Conservation (phyloP, 1,139 yeast genomes). For the Ashbya aceris region DNA sequence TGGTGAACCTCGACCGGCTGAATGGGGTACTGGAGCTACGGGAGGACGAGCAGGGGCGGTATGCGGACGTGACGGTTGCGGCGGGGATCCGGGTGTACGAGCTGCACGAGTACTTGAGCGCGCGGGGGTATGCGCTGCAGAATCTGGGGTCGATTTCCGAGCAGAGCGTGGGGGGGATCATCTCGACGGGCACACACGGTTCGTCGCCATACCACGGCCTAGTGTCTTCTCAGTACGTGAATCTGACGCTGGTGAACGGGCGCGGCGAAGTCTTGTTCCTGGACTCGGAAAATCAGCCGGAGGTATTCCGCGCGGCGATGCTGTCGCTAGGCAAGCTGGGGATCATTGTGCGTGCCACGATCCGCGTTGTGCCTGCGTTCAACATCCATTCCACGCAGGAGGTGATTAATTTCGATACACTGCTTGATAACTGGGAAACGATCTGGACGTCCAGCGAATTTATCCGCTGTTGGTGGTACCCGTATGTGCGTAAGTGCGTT, state of each 20-base stretch:
- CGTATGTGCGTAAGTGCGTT: slow-evolving; percentile 76
- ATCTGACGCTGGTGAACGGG: slow-evolving; percentile 62
- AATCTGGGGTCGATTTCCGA: slow-evolving; percentile 91
- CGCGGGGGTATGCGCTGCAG: slow-evolving; percentile 69
- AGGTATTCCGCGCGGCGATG: slow-evolving; percentile 74
- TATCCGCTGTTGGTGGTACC: slow-evolving; percentile 96
- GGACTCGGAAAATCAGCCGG: slow-evolving; percentile 57
- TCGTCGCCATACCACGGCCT: slow-evolving; percentile 89
- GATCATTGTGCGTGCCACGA: slow-evolving; percentile 76
- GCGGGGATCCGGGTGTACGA: slow-evolving; percentile 84
- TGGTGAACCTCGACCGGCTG: slow-evolving; percentile 75
- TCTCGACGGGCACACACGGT: slow-evolving; percentile 96
- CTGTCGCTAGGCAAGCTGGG: slow-evolving; percentile 89
- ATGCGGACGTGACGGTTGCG: slow-evolving; percentile 84
- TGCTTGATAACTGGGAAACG: slow-evolving; percentile 57
- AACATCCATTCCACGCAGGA: slow-evolving; percentile 77
- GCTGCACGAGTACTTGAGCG: slow-evolving; percentile 57
- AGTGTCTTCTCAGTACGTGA: slow-evolving; percentile 79
- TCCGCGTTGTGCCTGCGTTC: slow-evolving; percentile 77
- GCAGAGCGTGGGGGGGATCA: slow-evolving; percentile 88
- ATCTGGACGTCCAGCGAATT: slow-evolving; percentile 89
- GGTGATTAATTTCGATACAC: slow-evolving; percentile 64
- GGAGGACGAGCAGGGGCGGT: slow-evolving; percentile 43
- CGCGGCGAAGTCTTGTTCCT: slow-evolving; percentile 63
- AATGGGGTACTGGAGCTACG: slow-evolving; percentile 42